These are phyloP conservation scores for Pseudotsuga menziesii DNA, from an alignment of 75 land plant species.

Conservation along the genomic window DNA sequence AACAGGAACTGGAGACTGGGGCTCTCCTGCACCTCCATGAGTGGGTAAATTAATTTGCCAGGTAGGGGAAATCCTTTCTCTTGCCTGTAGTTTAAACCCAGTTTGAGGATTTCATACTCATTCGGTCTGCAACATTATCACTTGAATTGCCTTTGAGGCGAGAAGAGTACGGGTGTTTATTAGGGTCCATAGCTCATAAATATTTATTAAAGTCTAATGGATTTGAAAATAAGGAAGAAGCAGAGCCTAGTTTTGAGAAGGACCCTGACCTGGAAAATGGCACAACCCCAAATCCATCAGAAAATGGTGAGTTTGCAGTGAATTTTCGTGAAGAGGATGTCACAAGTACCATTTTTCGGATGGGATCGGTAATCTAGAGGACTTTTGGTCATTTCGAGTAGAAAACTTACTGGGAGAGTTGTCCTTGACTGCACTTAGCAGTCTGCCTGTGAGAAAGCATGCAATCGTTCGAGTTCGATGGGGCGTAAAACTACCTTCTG, in stretches of 20 bases:
- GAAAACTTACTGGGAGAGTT: conserved; percentile 29
- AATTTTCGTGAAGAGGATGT: conserved; percentile 12
- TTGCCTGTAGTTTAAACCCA: conserved; percentile 63
- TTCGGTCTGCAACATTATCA: conserved; percentile 30
- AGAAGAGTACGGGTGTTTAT: not conserved
- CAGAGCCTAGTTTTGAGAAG: not conserved
- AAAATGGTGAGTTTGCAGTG: not conserved
- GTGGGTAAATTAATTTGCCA: conserved; percentile 63
- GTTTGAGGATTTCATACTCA: conserved; percentile 71
- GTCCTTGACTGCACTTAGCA: conserved; percentile 58
- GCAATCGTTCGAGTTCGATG: conserved; percentile 55
- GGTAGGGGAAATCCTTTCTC: conserved; percentile 56
- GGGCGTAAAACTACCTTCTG: conserved; percentile 67
- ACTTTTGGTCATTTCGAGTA: not conserved
- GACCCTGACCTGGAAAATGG: not conserved
- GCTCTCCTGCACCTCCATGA: conserved; percentile 69
- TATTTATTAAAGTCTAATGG: not conserved
- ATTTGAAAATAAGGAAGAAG: not conserved
- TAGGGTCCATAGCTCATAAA: not conserved
- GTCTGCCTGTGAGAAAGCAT: conserved; percentile 51
- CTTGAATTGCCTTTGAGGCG: not conserved
- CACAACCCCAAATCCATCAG: not conserved
- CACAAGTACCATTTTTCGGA: conserved; percentile 3
- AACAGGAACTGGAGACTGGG: conserved; percentile 73
- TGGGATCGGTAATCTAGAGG: conserved; percentile 9